phyloP scores from a whole-genome alignment of 495 filamentous ascomycete genomes.

The Xanthoparmelia taractica region DNA sequence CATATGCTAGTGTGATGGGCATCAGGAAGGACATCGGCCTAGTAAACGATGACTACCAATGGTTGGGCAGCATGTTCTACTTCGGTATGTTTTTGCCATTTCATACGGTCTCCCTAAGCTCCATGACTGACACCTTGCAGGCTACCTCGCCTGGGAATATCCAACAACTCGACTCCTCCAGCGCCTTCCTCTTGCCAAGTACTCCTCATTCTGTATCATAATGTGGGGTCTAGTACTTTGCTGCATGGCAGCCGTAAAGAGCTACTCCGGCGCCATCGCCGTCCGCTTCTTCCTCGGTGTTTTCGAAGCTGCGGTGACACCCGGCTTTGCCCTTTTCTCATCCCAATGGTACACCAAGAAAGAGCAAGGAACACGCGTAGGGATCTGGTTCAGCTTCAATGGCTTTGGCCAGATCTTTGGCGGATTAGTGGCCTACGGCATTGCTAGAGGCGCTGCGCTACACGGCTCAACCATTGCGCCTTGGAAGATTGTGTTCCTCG shows the following conservation, averaged over 20 bases:
- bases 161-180: conserved; percentile 55
- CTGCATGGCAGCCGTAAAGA: conserved; percentile 46
- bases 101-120: background rate
- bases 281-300: conserved; percentile 55
- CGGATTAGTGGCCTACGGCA: conserved; percentile 56
- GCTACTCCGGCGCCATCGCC: conserved; percentile 43
- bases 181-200: conserved; percentile 51
- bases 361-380: conserved; percentile 51
- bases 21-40: conserved; percentile 45
- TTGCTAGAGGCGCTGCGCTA: conserved; percentile 48
- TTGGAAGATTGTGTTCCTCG: conserved; percentile 64
- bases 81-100: conserved; percentile 36
- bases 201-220: conserved; percentile 48
- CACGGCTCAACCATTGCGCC: conserved; percentile 49
- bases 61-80: conserved; percentile 54
- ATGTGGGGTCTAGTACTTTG: conserved; percentile 51
- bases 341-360: conserved; percentile 58
- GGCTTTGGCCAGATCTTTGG: conserved; percentile 55
- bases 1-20: conserved; percentile 57
- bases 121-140: conserved; percentile 20
- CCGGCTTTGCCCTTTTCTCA: conserved; percentile 56
- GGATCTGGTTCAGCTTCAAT: conserved; percentile 60
- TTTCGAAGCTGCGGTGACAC: conserved; percentile 56
- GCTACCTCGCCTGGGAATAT: conserved; percentile 59
- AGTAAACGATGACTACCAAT: conserved; percentile 41